Conservation (phyloP, 768 basidiomycete genomes). For the Phanerodontia chrysosporium region DNA sequence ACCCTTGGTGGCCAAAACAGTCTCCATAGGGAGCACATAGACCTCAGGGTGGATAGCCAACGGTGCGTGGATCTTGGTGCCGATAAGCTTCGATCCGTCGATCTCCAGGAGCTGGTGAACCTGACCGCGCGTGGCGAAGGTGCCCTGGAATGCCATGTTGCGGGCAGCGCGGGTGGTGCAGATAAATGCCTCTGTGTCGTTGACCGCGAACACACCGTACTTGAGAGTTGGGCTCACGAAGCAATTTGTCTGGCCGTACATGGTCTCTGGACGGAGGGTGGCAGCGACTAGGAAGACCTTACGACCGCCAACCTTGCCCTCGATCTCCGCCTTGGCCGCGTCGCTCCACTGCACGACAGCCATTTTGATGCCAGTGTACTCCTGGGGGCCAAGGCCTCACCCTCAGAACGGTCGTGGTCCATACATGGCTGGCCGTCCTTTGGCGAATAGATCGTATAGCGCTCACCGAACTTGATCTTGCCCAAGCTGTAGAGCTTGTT, state of each 20-base stretch:
- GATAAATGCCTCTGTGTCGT: conserved; percentile 83
- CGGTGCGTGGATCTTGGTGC: conserved; percentile 88
- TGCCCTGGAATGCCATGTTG: conserved; percentile 97
- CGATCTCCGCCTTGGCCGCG: conserved; percentile 59
- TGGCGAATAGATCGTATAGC: conserved; percentile 97
- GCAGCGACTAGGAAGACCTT: conserved; percentile 94
- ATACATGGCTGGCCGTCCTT: conserved; percentile 99
- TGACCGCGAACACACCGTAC: conserved; percentile 89
- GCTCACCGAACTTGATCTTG: conserved; percentile 97
- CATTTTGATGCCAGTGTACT: conserved; percentile 95
- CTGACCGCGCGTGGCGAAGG: conserved; percentile 66
- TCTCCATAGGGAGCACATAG: conserved; percentile 98
- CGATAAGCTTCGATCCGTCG: conserved; percentile 75
- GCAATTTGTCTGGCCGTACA: conserved; percentile 99
- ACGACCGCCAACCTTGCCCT: conserved; percentile 66
- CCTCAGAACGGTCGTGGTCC: conserved; percentile 97
- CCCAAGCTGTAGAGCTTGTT: conserved; percentile 84
- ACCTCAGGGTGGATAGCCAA: conserved; percentile 79
- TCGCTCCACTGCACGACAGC: conserved; percentile 83
- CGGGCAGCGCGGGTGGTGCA: conserved; percentile 87
- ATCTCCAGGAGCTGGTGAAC: conserved; percentile 73
- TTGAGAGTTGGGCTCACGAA: conserved; percentile 89
- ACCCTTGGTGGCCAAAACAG: conserved; percentile 94
- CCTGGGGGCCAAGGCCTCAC: conserved; percentile 95
- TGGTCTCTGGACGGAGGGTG: conserved; percentile 93